Conservation (phyloP, 768 basidiomycete genomes). For the Russula dissimulans region DNA sequence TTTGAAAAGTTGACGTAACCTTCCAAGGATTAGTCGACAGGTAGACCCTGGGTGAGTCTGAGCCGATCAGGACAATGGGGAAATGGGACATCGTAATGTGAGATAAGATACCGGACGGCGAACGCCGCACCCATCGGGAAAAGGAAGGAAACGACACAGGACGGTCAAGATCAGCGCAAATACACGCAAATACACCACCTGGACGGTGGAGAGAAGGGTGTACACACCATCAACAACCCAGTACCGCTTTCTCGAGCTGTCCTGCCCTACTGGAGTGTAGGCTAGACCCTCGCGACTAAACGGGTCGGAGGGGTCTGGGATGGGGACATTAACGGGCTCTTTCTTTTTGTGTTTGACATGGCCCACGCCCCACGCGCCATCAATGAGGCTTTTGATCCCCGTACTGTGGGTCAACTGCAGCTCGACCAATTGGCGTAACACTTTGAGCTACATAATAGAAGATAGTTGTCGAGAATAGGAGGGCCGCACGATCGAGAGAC, state of each 20-base stretch:
- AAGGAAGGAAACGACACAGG: conserved; percentile 29
- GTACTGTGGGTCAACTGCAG: conserved; percentile 63
- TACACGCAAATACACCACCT: conserved; percentile 53
- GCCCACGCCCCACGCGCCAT: conserved; percentile 80
- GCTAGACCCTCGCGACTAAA: conserved; percentile 56
- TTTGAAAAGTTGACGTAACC: conserved; percentile 65
- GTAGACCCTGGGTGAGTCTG: conserved; percentile 81
- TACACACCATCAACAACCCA: conserved; percentile 88
- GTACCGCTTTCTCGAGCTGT: conserved; percentile 65
- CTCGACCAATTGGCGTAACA: conserved; percentile 79
- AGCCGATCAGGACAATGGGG: conserved; percentile 3
- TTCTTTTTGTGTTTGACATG: conserved; percentile 82
- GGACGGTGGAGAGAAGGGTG: conserved; percentile 27
- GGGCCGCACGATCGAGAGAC: conserved; percentile 25
- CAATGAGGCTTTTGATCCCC: conserved; percentile 62
- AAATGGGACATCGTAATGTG: conserved; percentile 20
- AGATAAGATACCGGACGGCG: conserved; percentile 25
- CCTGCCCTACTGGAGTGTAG: conserved; percentile 68
- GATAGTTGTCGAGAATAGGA: conserved; percentile 19
- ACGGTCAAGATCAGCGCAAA: conserved; percentile 40
- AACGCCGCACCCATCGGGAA: conserved; percentile 32
- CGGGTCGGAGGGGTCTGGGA: conserved; percentile 49
- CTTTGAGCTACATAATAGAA: conserved; percentile 49
- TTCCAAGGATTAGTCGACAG: conserved; percentile 88
- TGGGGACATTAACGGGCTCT: conserved; percentile 43